A percentile compares a stretch with the other conserved stretches of the same genome.
Evolutionary conservation across 208 protist genomes (phyloP).

Genomic region (Leptomonas pyrrhocoris): DNA sequence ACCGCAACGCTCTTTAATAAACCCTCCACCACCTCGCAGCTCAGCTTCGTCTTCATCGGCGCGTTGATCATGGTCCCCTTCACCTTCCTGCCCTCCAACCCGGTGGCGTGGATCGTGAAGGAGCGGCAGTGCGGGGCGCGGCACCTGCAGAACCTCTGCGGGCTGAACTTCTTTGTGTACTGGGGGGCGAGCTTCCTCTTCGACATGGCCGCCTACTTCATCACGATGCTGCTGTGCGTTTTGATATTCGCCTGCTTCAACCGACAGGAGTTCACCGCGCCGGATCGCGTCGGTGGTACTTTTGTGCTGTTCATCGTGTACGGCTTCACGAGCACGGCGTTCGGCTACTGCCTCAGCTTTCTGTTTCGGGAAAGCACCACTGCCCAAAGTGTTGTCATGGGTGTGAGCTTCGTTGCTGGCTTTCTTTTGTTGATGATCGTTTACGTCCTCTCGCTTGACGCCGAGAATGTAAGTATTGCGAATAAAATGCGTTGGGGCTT

Average conservation of each 20-base stretch:
- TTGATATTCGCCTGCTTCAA: constrained; percentile 50
- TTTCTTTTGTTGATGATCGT: constrained; percentile 61
- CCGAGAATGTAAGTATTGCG: constrained; percentile 2
- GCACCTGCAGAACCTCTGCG: constrained; percentile 83
- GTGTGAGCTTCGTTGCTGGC: constrained; percentile 60
- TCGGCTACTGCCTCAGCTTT: constrained; percentile 59
- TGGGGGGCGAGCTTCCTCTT: constrained; percentile 70
- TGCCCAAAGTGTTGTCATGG: constrained; percentile 57
- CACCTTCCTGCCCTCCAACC: too few species aligned
- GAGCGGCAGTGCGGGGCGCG: constrained; percentile 76
- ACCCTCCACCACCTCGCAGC: too few species aligned
- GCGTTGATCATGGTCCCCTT: constrained; percentile 71
- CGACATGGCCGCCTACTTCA: constrained; percentile 48
- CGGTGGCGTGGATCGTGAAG: constrained; percentile 77
- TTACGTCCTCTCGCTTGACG: constrained; percentile 48
- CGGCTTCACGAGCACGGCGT: constrained; percentile 39
- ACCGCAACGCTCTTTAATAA: too few species aligned
- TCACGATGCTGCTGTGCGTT: constrained; percentile 47
- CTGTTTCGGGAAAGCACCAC: constrained; percentile 61
- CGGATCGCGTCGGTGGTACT: constrained; percentile 27
- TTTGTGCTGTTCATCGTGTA: constrained; percentile 50
- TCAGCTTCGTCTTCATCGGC: constrained; percentile 20
- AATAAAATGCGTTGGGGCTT: constrained; percentile 41
- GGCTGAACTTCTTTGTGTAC: constrained; percentile 67
- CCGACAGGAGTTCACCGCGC: constrained; percentile 46